Evolutionary conservation across 2,329 filamentous ascomycete species (phyloP).

Genomic region (Albophoma yamanashiensis): DNA sequence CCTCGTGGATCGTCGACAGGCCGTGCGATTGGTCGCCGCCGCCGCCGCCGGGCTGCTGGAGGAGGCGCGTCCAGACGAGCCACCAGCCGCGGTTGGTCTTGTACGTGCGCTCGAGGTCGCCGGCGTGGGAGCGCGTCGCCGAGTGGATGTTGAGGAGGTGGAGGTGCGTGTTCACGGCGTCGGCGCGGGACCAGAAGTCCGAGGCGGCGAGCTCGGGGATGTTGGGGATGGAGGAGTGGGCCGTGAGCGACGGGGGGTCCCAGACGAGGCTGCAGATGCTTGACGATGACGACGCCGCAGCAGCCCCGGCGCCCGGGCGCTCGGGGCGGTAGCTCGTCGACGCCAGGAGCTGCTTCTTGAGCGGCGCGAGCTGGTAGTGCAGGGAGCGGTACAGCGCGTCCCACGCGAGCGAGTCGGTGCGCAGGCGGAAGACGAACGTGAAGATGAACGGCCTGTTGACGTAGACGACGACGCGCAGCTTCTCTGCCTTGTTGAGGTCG

Average conservation of each 20-base stretch:
- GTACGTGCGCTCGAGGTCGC: constrained; percentile 48
- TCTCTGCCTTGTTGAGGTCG: constrained; percentile 42
- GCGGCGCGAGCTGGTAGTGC: constrained; percentile 48
- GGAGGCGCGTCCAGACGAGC: constrained; percentile 54
- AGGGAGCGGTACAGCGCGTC: constrained; percentile 47
- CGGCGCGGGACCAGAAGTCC: constrained; percentile 44
- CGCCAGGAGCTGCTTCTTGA: constrained; percentile 43
- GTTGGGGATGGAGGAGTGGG: constrained; percentile 56
- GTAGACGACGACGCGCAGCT: constrained; percentile 61
- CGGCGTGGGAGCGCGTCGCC: constrained; percentile 27
- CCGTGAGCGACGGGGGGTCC: constrained; percentile 43
- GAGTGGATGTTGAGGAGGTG: constrained; percentile 49
- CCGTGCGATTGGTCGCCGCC: constrained; percentile 5
- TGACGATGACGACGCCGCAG: not conserved
- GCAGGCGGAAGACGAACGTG: constrained; percentile 55
- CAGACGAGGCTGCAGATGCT: constrained; percentile 52
- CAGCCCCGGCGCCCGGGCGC: constrained; percentile 13
- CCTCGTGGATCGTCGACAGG: constrained; percentile 16
- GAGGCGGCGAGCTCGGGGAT: constrained; percentile 39
- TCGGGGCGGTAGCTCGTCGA: constrained; percentile 48
- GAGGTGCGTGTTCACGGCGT: constrained; percentile 54
- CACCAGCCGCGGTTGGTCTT: constrained; percentile 61
- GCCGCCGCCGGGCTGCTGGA: constrained; percentile 21
- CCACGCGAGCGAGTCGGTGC: constrained; percentile 46
- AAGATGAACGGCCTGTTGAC: constrained; percentile 68